These are phyloP conservation scores for Raphanus raphanistrum DNA, from an alignment of 345 rosid genomes.

Conservation along the genomic window DNA sequence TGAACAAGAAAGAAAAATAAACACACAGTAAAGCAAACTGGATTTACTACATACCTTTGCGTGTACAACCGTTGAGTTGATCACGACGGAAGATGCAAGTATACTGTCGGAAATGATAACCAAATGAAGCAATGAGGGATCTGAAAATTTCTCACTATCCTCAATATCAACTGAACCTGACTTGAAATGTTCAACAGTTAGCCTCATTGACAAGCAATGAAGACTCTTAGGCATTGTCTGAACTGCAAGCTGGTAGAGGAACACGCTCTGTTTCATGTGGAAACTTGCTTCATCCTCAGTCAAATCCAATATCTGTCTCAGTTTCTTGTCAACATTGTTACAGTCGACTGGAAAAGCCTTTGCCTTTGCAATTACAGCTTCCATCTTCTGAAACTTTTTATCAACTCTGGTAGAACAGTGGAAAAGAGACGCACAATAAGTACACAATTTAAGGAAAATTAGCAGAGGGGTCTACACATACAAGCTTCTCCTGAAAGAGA, in stretches of 20 bases:
- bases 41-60: slow-evolving; percentile 53
- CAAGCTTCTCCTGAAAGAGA: not conserved
- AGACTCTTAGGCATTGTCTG: slow-evolving; percentile 96
- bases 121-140: slow-evolving; percentile 67
- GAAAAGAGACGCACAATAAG: slow-evolving; percentile 17
- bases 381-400: slow-evolving; percentile 61
- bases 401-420: slow-evolving; percentile 53
- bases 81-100: slow-evolving; percentile 85
- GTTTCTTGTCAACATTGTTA: slow-evolving; percentile 82
- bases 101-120: slow-evolving; percentile 79
- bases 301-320: slow-evolving; percentile 42
- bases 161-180: slow-evolving; percentile 49
- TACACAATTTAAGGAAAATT: not conserved
- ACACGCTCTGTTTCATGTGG: slow-evolving; percentile 79
- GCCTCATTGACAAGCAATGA: slow-evolving; percentile 86
- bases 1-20: not conserved
- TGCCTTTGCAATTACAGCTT: slow-evolving; percentile 67
- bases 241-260: slow-evolving; percentile 78
- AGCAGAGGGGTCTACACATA: not conserved
- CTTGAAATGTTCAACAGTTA: slow-evolving; percentile 85
- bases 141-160: slow-evolving; percentile 57
- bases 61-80: slow-evolving; percentile 76
- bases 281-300: slow-evolving; percentile 91
- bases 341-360: slow-evolving; percentile 72
- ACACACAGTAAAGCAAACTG: slow-evolving; percentile 17